Evolutionary conservation across 345 rosid genomes (phyloP).

Genomic region (Durio zibethinus): DNA sequence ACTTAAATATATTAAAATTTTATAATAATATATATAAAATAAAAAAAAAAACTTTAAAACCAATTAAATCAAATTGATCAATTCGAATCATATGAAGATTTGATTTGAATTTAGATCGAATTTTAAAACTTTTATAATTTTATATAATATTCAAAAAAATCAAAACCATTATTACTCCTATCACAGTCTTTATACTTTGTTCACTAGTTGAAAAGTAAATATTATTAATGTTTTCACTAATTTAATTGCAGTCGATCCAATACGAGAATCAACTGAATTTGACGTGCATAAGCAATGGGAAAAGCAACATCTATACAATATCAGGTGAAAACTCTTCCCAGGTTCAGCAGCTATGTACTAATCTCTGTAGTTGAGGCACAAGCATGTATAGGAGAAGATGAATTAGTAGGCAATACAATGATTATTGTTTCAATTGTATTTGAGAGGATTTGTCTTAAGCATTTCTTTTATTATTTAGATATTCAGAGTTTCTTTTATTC

Average conservation of each 20-base stretch:
- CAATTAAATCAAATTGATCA: too few species aligned
- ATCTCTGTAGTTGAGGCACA: constrained; percentile 50
- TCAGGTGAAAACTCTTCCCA: constrained; percentile 13
- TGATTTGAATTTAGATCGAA: too few species aligned
- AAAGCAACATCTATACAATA: constrained; percentile 34
- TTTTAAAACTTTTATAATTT: too few species aligned
- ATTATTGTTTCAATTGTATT: not conserved
- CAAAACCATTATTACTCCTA: too few species aligned
- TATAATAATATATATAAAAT: too few species aligned
- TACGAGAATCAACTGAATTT: constrained; percentile 47
- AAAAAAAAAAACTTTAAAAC: too few species aligned
- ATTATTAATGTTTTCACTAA: not conserved
- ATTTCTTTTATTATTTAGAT: too few species aligned
- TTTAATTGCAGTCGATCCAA: constrained; percentile 48
- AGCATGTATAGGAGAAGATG: not conserved
- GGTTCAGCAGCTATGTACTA: constrained; percentile 46
- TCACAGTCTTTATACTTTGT: not conserved
- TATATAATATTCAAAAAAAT: too few species aligned
- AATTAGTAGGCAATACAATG: not conserved
- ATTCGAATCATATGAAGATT: too few species aligned
- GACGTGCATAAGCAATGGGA: constrained; percentile 56
- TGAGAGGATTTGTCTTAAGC: not conserved
- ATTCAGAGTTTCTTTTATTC: too few species aligned
- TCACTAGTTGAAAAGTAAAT: not conserved
- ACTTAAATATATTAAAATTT: too few species aligned